Conservation (phyloP, 1,139 yeast species). For the Eremothecium cymbalariae region DNA sequence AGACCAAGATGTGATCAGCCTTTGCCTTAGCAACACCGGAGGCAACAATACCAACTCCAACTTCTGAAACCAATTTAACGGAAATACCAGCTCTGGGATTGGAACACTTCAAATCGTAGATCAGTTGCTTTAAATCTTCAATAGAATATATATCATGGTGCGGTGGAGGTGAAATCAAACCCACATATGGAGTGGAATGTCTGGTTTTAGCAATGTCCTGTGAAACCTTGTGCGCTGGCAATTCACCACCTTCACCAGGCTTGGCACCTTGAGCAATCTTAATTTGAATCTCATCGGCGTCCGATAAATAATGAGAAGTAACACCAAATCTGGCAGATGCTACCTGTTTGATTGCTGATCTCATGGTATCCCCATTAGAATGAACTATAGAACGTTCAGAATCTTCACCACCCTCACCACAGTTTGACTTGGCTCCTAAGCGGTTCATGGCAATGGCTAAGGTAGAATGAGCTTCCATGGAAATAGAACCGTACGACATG, state of each 20-base stretch:
- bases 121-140: constrained; percentile 93
- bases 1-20: constrained; percentile 89
- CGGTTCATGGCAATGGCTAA: constrained; percentile 98
- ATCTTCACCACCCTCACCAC: constrained; percentile 99
- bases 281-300: constrained; percentile 95
- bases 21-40: constrained; percentile 99
- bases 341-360: constrained; percentile 95
- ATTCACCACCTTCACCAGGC: constrained; percentile 99
- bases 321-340: constrained; percentile 99
- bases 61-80: constrained; percentile 92
- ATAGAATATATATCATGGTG: constrained; percentile 97
- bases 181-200: constrained; percentile 95
- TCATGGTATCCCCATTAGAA: constrained; percentile 92
- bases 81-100: constrained; percentile 97
- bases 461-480: constrained; percentile 97
- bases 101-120: constrained; percentile 92
- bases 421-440: constrained; percentile 93
- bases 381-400: constrained; percentile 76
- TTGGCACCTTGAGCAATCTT: constrained; percentile 99
- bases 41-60: constrained; percentile 98
- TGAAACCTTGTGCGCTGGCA: constrained; percentile 92
- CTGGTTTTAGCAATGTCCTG: constrained; percentile 86
- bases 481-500: constrained; percentile 97
- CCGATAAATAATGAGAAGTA: constrained; percentile 86
- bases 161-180: constrained; percentile 95